Evolutionary conservation across 2,329 filamentous ascomycete genomes (phyloP).

Genomic region (Epichloe baconii): DNA sequence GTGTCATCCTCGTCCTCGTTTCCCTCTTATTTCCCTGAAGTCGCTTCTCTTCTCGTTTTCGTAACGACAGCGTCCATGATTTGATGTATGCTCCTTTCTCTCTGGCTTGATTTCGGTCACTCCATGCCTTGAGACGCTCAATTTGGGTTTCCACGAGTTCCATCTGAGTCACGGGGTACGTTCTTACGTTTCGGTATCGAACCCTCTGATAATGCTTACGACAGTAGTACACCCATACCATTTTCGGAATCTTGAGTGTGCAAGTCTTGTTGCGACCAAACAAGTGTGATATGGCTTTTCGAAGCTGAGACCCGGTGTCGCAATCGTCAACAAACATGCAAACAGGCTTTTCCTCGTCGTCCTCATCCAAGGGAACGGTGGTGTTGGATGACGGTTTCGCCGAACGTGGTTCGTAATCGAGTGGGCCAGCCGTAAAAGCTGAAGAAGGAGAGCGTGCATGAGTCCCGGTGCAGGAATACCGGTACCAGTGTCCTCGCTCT

Average conservation of each 20-base stretch:
- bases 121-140: conserved; percentile 49
- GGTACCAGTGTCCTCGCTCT: background rate
- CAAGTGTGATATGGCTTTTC: conserved; percentile 69
- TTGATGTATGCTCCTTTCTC: conserved; percentile 20
- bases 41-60: conserved; percentile 51
- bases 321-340: conserved; percentile 47
- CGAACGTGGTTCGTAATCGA: background rate
- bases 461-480: background rate
- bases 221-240: conserved; percentile 65
- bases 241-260: conserved; percentile 54
- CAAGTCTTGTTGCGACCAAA: conserved; percentile 74
- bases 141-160: conserved; percentile 52
- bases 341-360: conserved; percentile 15
- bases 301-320: conserved; percentile 44
- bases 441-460: background rate
- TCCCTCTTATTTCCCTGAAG: conserved; percentile 23
- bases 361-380: conserved; percentile 4
- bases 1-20: conserved; percentile 18
- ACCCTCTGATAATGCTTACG: conserved; percentile 72
- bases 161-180: conserved; percentile 50
- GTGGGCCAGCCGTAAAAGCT: background rate
- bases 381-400: background rate
- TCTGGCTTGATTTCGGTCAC: conserved; percentile 29
- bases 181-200: conserved; percentile 51
- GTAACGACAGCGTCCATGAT: conserved; percentile 47